Conservation (phyloP, 2,329 filamentous ascomycete species). For the Teratosphaeria gauchensis region DNA sequence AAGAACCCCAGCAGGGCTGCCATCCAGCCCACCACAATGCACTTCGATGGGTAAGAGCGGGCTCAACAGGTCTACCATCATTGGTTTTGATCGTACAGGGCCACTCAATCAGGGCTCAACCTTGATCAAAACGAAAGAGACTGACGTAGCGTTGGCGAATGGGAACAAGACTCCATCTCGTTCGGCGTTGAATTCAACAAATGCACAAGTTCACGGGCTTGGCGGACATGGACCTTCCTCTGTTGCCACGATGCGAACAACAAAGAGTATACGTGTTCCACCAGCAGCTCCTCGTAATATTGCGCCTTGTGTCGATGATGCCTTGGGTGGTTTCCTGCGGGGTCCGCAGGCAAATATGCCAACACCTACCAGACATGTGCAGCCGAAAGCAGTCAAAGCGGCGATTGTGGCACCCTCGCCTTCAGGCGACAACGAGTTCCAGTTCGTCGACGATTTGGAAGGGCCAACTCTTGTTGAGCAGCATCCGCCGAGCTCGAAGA, state of each 20-base stretch:
- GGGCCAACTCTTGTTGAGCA: slow-evolving; percentile 3
- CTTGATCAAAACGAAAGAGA: slow-evolving; percentile 2
- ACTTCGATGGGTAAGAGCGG: slow-evolving; percentile 1
- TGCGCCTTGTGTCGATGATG: slow-evolving; percentile 7
- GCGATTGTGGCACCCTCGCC: background rate
- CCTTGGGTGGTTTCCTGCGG: slow-evolving; percentile 8
- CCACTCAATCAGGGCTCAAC: slow-evolving; percentile 23
- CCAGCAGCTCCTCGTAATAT: slow-evolving; percentile 9
- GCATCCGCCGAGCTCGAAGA: background rate
- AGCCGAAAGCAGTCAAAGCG: background rate
- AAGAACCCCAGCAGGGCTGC: slow-evolving; percentile 8
- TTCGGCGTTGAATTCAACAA: background rate
- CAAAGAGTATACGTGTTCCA: background rate
- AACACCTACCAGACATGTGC: background rate
- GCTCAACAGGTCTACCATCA: slow-evolving; percentile 16
- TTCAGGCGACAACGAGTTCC: slow-evolving; percentile 2
- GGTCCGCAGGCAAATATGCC: background rate
- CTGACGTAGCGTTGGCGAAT: slow-evolving; percentile 1
- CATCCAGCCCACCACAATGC: slow-evolving; percentile 5
- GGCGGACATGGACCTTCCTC: slow-evolving; percentile 7
- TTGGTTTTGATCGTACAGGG: slow-evolving; percentile 18
- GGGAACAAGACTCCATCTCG: background rate
- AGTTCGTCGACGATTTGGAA: slow-evolving; percentile 7
- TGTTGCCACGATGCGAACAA: slow-evolving; percentile 5
- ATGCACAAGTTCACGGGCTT: background rate